Evolutionary conservation across 768 basidiomycete species (phyloP).

Genomic region (Lepiota brunneoincarnata): DNA sequence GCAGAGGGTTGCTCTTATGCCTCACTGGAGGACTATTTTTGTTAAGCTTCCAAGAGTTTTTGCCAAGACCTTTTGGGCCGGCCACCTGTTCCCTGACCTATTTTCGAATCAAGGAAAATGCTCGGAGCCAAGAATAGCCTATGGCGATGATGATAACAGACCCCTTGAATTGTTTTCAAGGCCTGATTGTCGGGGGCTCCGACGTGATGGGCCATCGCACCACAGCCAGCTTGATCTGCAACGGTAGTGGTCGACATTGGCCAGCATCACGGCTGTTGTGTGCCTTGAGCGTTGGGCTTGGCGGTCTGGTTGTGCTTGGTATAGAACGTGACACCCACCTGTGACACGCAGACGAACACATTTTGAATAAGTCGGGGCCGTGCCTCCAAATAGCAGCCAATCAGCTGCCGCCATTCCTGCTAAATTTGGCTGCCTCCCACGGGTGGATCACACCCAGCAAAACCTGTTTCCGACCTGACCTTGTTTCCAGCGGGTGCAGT

Average conservation of each 20-base stretch:
- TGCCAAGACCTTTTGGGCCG: slow-evolving; percentile 37
- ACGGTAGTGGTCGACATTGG: not conserved
- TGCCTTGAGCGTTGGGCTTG: slow-evolving; percentile 18
- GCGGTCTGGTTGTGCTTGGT: slow-evolving; percentile 8
- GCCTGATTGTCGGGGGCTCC: not conserved
- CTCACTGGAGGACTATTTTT: slow-evolving; percentile 44
- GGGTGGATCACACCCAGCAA: slow-evolving; percentile 11
- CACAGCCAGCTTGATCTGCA: not conserved
- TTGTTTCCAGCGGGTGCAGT: too few species aligned
- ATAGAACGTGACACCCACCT: slow-evolving; percentile 19
- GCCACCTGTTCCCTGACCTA: slow-evolving; percentile 29
- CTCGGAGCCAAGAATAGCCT: slow-evolving; percentile 26
- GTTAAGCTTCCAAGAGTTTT: slow-evolving; percentile 40
- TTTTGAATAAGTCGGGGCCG: slow-evolving; percentile 19
- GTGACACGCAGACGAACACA: slow-evolving; percentile 7
- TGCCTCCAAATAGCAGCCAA: slow-evolving; percentile 33
- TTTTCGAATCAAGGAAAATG: slow-evolving; percentile 37
- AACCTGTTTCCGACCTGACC: not conserved
- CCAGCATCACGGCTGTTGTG: slow-evolving; percentile 10
- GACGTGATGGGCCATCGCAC: not conserved
- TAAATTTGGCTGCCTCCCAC: slow-evolving; percentile 24
- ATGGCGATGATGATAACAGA: slow-evolving; percentile 6
- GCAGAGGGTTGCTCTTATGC: slow-evolving; percentile 43
- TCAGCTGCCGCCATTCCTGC: slow-evolving; percentile 12
- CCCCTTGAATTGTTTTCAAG: not conserved